phyloP scores from a whole-genome alignment of 83 land plant genomes.

The Picea engelmannii region DNA sequence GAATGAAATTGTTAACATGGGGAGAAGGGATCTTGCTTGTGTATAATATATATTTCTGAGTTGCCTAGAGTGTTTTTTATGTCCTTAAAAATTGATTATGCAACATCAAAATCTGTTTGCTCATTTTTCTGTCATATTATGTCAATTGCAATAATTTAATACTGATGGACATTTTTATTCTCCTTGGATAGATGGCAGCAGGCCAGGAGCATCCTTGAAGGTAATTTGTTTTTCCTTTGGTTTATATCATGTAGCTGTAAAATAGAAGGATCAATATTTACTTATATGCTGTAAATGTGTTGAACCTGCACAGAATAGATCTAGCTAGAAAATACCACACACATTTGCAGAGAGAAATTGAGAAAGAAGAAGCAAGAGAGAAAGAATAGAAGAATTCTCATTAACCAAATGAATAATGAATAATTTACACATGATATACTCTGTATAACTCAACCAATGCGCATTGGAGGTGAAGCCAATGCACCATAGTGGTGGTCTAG shows the following conservation, averaged over 20 bases:
- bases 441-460: too few species aligned
- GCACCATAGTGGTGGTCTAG: too few species aligned
- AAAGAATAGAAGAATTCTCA: too few species aligned
- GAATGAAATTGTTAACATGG: neutral
- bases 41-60: neutral
- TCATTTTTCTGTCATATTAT: neutral
- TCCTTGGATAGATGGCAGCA: constrained; percentile 12
- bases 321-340: too few species aligned
- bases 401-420: too few species aligned
- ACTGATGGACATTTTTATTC: neutral
- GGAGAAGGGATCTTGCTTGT: neutral
- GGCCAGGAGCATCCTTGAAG: constrained; percentile 9
- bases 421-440: too few species aligned
- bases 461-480: too few species aligned
- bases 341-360: too few species aligned
- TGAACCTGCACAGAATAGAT: too few species aligned
- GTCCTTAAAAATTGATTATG: neutral
- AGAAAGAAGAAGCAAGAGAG: too few species aligned
- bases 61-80: neutral
- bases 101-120: neutral
- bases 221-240: neutral
- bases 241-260: neutral
- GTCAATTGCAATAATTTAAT: neutral
- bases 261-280: neutral
- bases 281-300: too few species aligned